These are phyloP conservation scores for Daldinia vernicosa DNA, from an alignment of 495 filamentous ascomycete genomes.

Conservation along the genomic window DNA sequence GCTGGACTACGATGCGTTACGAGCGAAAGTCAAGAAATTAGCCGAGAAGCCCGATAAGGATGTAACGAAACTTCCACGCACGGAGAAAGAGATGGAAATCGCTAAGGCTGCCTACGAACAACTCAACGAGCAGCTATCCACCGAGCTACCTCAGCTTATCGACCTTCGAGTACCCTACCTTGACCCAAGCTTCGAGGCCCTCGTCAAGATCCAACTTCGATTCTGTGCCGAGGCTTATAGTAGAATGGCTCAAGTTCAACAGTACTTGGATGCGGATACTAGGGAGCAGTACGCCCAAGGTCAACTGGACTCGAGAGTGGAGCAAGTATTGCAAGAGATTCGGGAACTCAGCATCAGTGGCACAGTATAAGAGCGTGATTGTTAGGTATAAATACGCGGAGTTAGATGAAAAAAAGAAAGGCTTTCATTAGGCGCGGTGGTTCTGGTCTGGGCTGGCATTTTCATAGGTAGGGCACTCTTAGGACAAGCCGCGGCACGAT, in stretches of 20 bases:
- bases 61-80: constrained; percentile 88
- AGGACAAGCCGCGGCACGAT: constrained; percentile 12
- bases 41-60: constrained; percentile 99
- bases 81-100: constrained; percentile 93
- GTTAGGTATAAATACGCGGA: constrained; percentile 19
- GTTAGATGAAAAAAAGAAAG: constrained; percentile 20
- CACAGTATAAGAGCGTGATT: constrained; percentile 55
- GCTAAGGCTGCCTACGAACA: constrained; percentile 93
- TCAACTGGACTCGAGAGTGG: constrained; percentile 88
- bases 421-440: constrained; percentile 17
- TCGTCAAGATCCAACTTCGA: constrained; percentile 97
- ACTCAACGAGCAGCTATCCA: constrained; percentile 93
- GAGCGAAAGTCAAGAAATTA: constrained; percentile 94
- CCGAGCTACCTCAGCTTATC: constrained; percentile 95
- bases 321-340: constrained; percentile 97
- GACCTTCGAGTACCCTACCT: constrained; percentile 96
- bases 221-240: constrained; percentile 98
- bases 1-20: constrained; percentile 95
- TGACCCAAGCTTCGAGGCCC: constrained; percentile 93
- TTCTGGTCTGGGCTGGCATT: constrained; percentile 29
- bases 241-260: constrained; percentile 98
- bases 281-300: constrained; percentile 95
- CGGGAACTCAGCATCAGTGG: constrained; percentile 90
- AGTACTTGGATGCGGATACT: constrained; percentile 96
- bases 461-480: constrained; percentile 16